A percentile compares a stretch with the other conserved stretches of the same genome.
phyloP scores from a whole-genome alignment of 164 flowering plant species.

The Stephania cephalantha region DNA sequence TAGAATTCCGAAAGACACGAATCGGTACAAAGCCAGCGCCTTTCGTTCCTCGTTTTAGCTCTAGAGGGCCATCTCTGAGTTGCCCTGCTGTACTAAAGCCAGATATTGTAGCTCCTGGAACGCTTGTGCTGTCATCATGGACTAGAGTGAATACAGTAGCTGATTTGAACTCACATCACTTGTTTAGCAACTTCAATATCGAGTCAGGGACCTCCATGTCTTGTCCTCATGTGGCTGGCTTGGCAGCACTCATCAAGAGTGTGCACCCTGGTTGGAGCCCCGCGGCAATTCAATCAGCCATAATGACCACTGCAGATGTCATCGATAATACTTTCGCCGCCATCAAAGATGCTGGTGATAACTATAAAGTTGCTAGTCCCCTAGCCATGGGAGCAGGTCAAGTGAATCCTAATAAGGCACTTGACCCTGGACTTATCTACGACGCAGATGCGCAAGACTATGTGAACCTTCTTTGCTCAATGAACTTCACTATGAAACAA shows the following conservation, averaged over 20 bases:
- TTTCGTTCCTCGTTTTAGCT: constrained; percentile 44
- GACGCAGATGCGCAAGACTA: constrained; percentile 39
- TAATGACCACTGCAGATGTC: constrained; percentile 54
- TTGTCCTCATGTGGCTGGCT: constrained; percentile 62
- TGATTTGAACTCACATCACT: not conserved
- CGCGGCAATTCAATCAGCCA: constrained; percentile 64
- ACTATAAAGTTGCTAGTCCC: constrained; percentile 35
- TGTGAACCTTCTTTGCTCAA: constrained; percentile 42
- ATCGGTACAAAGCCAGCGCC: constrained; percentile 51
- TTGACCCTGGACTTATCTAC: constrained; percentile 66
- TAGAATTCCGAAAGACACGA: constrained; percentile 30
- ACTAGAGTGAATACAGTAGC: constrained; percentile 21
- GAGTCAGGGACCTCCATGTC: constrained; percentile 73
- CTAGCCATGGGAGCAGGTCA: constrained; percentile 68
- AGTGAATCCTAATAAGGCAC: constrained; percentile 55
- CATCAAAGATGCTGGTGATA: constrained; percentile 30
- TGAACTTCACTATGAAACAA: constrained; percentile 42
- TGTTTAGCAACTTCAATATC: constrained; percentile 39
- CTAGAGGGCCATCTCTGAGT: constrained; percentile 31
- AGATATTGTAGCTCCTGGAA: constrained; percentile 58
- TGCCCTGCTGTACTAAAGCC: constrained; percentile 57
- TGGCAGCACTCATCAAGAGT: constrained; percentile 50
- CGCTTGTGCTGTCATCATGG: constrained; percentile 49
- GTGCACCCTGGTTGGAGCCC: constrained; percentile 72
- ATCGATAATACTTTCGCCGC: constrained; percentile 37